Percentiles rank a stretch among this genome's conserved stretches.
phyloP scores from a whole-genome alignment of 139 green algal species.

The Chlamydomonas schloesseri region DNA sequence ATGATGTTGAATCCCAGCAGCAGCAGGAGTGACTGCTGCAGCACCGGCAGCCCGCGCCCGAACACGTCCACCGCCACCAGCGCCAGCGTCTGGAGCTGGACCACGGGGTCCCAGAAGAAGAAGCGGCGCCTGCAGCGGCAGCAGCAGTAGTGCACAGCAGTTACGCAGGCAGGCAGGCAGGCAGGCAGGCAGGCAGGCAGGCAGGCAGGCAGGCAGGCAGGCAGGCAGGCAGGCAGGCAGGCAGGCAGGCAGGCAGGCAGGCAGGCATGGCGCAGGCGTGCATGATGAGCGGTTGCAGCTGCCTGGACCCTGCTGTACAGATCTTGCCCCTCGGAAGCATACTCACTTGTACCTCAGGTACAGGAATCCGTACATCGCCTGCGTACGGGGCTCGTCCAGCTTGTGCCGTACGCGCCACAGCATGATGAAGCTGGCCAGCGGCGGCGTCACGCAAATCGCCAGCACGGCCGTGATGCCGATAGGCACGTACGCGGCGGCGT shows the following conservation, averaged over 20 bases:
- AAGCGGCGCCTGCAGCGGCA: conserved; percentile 16
- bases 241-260: too few relatives aligned
- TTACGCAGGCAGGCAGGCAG: too few relatives aligned
- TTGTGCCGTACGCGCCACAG: background rate
- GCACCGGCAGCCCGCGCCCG: background rate
- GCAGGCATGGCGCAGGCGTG: too few relatives aligned
- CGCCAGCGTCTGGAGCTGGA: conserved; percentile 11
- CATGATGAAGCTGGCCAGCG: background rate
- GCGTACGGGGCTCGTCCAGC: background rate
- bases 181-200: too few relatives aligned
- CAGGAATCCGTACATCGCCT: background rate
- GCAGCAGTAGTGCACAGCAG: too few relatives aligned
- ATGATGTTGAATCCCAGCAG: conserved; percentile 14
- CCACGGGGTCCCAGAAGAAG: conserved; percentile 11
- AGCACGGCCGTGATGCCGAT: background rate
- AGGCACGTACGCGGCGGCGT: background rate
- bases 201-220: too few relatives aligned
- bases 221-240: too few relatives aligned
- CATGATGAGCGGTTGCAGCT: too few relatives aligned
- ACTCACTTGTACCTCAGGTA: background rate
- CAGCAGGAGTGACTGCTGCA: conserved; percentile 31
- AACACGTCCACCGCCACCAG: conserved; percentile 36
- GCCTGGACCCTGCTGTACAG: too few relatives aligned
- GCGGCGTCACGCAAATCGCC: background rate
- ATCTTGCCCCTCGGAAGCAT: too few relatives aligned